Percentiles rank a stretch among this genome's conserved stretches.
Conservation (phyloP, 176 grass and related monocot genomes). For the Zea luxurians region DNA sequence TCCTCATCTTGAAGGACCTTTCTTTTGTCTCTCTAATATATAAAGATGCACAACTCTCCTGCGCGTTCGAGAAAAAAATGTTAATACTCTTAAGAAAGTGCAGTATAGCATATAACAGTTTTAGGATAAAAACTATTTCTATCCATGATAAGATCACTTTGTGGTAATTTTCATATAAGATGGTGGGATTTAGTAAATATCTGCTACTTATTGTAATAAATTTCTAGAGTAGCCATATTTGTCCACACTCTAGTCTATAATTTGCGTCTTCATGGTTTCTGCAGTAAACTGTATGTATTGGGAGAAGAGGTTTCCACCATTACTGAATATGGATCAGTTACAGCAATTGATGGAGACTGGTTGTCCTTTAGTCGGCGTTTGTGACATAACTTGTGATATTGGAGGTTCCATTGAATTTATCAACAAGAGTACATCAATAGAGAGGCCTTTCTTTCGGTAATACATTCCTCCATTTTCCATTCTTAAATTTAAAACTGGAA, state of each 20-base stretch:
- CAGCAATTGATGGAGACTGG: constrained; percentile 65
- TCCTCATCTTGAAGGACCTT: too few relatives aligned
- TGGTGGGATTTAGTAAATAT: neutral
- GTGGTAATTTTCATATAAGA: neutral
- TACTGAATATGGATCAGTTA: constrained; percentile 72
- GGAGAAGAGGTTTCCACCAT: constrained; percentile 90
- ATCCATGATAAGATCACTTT: neutral
- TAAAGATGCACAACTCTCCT: too few relatives aligned
- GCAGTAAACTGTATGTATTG: constrained; percentile 99
- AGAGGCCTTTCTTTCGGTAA: constrained; percentile 93
- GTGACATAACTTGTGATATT: constrained; percentile 92
- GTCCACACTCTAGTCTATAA: constrained; percentile 14
- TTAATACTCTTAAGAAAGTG: neutral
- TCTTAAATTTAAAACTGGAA: constrained; percentile 25
- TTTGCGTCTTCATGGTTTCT: constrained; percentile 25
- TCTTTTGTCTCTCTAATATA: too few relatives aligned
- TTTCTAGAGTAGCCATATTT: constrained; percentile 3
- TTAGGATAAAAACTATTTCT: constrained; percentile 15
- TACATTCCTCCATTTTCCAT: constrained; percentile 6
- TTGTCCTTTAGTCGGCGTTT: constrained; percentile 76
- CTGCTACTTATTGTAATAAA: neutral
- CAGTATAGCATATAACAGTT: constrained; percentile 6
- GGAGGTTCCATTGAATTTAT: constrained; percentile 97
- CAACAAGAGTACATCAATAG: constrained; percentile 76
- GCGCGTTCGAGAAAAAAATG: too few relatives aligned